Conservation (phyloP, 768 basidiomycete species). For the Boletus tomentosulus region DNA sequence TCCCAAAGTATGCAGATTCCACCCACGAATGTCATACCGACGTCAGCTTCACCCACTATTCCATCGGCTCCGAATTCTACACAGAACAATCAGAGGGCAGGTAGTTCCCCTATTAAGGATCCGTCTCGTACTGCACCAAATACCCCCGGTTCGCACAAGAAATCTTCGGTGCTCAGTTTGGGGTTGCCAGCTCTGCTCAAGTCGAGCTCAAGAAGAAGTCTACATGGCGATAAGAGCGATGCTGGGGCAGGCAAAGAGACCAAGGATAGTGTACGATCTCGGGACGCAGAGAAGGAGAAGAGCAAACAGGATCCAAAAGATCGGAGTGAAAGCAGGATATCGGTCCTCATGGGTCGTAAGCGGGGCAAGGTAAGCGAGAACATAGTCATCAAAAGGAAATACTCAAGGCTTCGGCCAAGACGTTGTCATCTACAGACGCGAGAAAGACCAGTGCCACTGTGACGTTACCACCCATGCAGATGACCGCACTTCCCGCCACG, state of each 20-base stretch:
- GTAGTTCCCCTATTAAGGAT: constrained; percentile 52
- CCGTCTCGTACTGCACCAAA: constrained; percentile 48
- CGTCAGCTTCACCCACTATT: constrained; percentile 49
- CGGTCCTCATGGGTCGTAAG: constrained; percentile 81
- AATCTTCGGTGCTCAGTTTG: constrained; percentile 77
- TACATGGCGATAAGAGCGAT: constrained; percentile 57
- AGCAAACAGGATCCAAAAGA: constrained; percentile 78
- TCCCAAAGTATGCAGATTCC: constrained; percentile 82
- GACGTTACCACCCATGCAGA: constrained; percentile 86
- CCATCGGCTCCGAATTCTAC: constrained; percentile 42
- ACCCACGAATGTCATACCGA: constrained; percentile 36
- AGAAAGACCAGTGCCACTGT: constrained; percentile 68
- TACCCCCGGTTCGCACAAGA: constrained; percentile 65
- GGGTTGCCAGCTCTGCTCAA: constrained; percentile 81
- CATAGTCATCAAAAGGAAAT: neutral
- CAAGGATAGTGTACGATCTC: constrained; percentile 48
- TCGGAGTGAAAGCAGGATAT: constrained; percentile 86
- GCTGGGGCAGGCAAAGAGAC: constrained; percentile 40
- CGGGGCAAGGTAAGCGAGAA: constrained; percentile 76
- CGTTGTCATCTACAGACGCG: constrained; percentile 76
- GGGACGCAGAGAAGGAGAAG: constrained; percentile 43
- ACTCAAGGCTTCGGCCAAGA: constrained; percentile 43
- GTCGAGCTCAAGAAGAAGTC: constrained; percentile 76
- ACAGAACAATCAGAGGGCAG: constrained; percentile 41
- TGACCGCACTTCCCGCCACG: constrained; percentile 73